Percentiles rank a stretch among this genome's conserved stretches.
phyloP scores from a whole-genome alignment of 225 moss, liverwort and hornwort genomes.

The Neckera pumila region DNA sequence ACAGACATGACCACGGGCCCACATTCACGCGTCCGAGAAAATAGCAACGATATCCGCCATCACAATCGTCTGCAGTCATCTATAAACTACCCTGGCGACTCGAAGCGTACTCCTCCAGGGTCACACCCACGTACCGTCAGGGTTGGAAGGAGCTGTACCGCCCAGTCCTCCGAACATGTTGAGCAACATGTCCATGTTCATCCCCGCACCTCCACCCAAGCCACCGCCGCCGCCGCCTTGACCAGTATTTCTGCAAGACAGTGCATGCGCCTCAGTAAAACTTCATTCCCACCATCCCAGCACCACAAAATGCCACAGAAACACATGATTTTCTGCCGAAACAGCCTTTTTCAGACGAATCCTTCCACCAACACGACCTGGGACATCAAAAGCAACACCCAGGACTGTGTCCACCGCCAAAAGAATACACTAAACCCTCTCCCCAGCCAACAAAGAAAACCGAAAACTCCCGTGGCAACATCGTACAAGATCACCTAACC shows the following conservation, averaged over 20 bases:
- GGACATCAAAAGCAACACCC: not conserved
- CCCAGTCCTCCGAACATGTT: slow-evolving; percentile 94
- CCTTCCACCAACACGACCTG: not conserved
- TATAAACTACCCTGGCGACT: not conserved
- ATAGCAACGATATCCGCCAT: not conserved
- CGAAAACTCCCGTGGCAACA: not conserved
- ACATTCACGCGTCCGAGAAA: not conserved
- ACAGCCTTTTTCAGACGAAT: not conserved
- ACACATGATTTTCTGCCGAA: no score
- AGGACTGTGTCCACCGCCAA: not conserved
- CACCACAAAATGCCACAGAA: not conserved
- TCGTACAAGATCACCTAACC: not conserved
- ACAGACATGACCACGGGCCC: not conserved
- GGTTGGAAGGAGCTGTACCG: slow-evolving; percentile 32
- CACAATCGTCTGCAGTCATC: not conserved
- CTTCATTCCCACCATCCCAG: not conserved
- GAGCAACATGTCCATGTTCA: slow-evolving; percentile 75
- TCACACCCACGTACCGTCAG: slow-evolving; percentile 48
- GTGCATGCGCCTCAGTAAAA: not conserved
- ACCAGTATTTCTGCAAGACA: slow-evolving; percentile 40
- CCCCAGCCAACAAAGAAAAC: not conserved
- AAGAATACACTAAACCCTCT: not conserved
- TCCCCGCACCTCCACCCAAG: slow-evolving; percentile 39
- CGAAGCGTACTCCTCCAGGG: not conserved
- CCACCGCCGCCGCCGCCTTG: slow-evolving; percentile 57